These are phyloP conservation scores for Dillenia turbinata DNA, from an alignment of 164 flowering plant species.

Conservation along the genomic window DNA sequence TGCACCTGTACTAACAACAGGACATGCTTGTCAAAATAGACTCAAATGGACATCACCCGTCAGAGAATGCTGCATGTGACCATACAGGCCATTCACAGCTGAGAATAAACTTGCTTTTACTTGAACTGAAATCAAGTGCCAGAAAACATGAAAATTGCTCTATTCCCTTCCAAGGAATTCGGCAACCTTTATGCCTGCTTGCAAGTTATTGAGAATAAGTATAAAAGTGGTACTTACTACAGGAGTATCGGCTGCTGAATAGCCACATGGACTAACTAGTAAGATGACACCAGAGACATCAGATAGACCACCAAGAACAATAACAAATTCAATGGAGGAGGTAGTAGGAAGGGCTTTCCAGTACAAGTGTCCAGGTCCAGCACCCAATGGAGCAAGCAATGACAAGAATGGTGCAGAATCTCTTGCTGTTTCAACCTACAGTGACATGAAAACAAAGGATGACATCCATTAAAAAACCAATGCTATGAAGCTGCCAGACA, in stretches of 20 bases:
- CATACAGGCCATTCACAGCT: too few species aligned
- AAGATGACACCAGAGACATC: slow-evolving; percentile 84
- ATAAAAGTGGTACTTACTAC: slow-evolving; percentile 34
- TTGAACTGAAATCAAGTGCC: too few species aligned
- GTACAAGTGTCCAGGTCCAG: slow-evolving; percentile 52
- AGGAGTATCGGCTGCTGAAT: slow-evolving; percentile 75
- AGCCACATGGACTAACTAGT: slow-evolving; percentile 93
- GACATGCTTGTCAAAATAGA: not conserved
- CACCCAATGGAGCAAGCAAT: slow-evolving; percentile 64
- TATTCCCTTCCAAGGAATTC: too few species aligned
- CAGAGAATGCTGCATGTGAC: too few species aligned
- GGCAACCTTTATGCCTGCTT: too few species aligned
- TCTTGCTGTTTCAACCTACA: slow-evolving; percentile 76
- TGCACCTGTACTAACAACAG: slow-evolving; percentile 61
- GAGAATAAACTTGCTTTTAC: too few species aligned
- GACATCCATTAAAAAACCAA: not conserved
- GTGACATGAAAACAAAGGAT: slow-evolving; percentile 8
- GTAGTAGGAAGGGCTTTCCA: slow-evolving; percentile 80
- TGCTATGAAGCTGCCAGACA: too few species aligned
- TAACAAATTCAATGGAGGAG: slow-evolving; percentile 59
- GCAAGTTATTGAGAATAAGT: slow-evolving; percentile 4
- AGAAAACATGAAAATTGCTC: too few species aligned
- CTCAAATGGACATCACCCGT: too few species aligned
- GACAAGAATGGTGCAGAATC: slow-evolving; percentile 86
- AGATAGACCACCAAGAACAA: slow-evolving; percentile 73